phyloP scores from a whole-genome alignment of 805 yeast genomes.

The Isabelozyma gotoi region DNA sequence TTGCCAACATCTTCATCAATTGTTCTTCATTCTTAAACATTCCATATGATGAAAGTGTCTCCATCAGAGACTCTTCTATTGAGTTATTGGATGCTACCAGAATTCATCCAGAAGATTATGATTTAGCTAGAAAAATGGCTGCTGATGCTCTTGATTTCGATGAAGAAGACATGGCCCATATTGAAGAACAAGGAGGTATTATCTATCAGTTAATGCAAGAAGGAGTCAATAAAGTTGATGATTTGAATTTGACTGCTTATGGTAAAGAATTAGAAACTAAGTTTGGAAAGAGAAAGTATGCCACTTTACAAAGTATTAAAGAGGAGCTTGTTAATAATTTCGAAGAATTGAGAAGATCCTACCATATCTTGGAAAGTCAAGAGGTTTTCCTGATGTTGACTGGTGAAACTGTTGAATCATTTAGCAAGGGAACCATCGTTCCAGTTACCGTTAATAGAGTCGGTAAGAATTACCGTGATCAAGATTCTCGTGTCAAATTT shows the following conservation, averaged over 20 bases:
- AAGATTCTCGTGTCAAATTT: slow-evolving; percentile 43
- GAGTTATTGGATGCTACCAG: slow-evolving; percentile 92
- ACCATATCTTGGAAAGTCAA: slow-evolving; percentile 59
- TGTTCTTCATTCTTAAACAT: slow-evolving; percentile 88
- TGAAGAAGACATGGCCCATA: slow-evolving; percentile 84
- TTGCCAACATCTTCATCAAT: slow-evolving; percentile 82
- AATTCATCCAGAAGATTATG: slow-evolving; percentile 97
- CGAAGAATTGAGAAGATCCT: slow-evolving; percentile 78
- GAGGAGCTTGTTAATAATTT: slow-evolving; percentile 86
- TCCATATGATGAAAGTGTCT: slow-evolving; percentile 58
- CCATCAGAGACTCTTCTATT: slow-evolving; percentile 57
- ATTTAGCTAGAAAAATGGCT: slow-evolving; percentile 94
- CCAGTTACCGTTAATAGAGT: slow-evolving; percentile 75
- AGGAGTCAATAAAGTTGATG: slow-evolving; percentile 75
- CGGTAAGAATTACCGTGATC: slow-evolving; percentile 58
- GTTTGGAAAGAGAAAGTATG: slow-evolving; percentile 70
- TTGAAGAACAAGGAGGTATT: slow-evolving; percentile 80
- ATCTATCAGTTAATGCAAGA: slow-evolving; percentile 70
- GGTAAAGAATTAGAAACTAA: slow-evolving; percentile 81
- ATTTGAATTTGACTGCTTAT: slow-evolving; percentile 84
- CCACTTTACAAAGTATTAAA: slow-evolving; percentile 78
- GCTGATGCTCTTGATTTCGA: slow-evolving; percentile 96
- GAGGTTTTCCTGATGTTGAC: slow-evolving; percentile 89
- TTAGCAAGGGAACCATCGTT: slow-evolving; percentile 66
- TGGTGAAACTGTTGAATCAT: slow-evolving; percentile 74